Percentiles rank a stretch among this genome's conserved stretches.
Conservation (phyloP, 768 basidiomycete species). For the Tulasnella sp. region DNA sequence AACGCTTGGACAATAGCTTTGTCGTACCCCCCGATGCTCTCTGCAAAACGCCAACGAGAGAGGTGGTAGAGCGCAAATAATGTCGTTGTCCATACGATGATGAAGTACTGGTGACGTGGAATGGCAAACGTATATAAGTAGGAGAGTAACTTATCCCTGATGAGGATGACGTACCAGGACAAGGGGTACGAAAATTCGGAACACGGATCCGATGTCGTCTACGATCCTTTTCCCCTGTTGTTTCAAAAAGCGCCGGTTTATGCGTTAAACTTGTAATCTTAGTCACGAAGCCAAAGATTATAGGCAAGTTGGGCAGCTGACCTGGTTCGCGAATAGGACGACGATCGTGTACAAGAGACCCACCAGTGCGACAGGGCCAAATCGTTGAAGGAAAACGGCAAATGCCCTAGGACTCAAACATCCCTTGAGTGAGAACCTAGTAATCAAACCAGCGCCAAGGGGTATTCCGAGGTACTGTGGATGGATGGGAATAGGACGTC, state of each 20-base stretch:
- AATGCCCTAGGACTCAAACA: constrained; percentile 39
- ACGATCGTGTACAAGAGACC: constrained; percentile 75
- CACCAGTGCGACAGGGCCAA: constrained; percentile 57
- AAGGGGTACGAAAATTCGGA: constrained; percentile 72
- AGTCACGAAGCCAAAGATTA: not conserved
- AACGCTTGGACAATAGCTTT: constrained; percentile 69
- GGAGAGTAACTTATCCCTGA: too few relatives aligned
- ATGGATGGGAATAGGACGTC: not conserved
- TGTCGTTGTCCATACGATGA: constrained; percentile 59
- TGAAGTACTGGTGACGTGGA: not conserved
- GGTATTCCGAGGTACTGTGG: constrained; percentile 74
- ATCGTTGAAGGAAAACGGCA: constrained; percentile 51
- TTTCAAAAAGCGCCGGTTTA: constrained; percentile 20
- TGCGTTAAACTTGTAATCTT: not conserved
- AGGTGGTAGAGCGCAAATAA: constrained; percentile 47
- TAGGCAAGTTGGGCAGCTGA: not conserved
- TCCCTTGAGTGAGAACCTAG: constrained; percentile 44
- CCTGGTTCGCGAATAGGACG: constrained; percentile 57
- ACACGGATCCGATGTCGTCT: constrained; percentile 61
- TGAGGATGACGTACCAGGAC: constrained; percentile 35
- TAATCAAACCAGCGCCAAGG: constrained; percentile 56
- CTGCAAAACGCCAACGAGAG: constrained; percentile 27
- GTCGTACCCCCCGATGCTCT: constrained; percentile 40
- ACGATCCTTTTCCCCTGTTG: constrained; percentile 49
- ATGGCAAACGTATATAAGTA: not conserved